Base-by-base conservation (phyloP, 2,329 filamentous ascomycete genomes). In the Lachnellula subtilissima region DNA sequence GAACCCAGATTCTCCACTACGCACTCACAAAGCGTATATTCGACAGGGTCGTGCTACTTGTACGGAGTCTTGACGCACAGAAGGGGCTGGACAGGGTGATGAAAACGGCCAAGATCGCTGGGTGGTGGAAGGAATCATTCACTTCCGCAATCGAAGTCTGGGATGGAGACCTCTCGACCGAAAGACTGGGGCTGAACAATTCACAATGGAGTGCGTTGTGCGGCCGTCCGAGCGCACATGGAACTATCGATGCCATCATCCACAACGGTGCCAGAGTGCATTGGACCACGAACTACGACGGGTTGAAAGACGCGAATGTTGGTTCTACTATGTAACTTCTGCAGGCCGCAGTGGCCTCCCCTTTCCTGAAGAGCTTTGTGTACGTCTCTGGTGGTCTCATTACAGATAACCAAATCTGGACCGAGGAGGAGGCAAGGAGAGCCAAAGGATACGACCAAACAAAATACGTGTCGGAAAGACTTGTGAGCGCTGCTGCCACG, bases 391-490 rank as follows among this genome's bases (percentile, higher is more conserved):
- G 68, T 45, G 68, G 67, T 3, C 53, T 48, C 4, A 45, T 52
- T 7, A n/a, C 53, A 3, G 42, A 50, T 17, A 49, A 59, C 22
- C 9, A 46, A 15, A 40, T 52, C 4, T 14, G 52, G 11, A 23
- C 7, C 11, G 11, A 45, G 8, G 50, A n/a, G 4, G 89, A 54
- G 91, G 88, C 66, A 79, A 83, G 46, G 83, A 96, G 1, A 83
- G 83, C 52, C 39, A 95, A 88, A 0, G 91, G 91, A 11, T 96
- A 96, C 66, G 91, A 90, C 3, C 91, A 96, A 71, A 85, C 83
- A 63, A 96, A 97, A 73, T 96, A 91, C 89, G 86, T 76, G 28
- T 75, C 75, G 2, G 79, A 84, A 63, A 72, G 79, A 40, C 76
- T 96, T 45, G 82, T 90, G 17, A 35, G 50, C 23, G 43, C 50